A percentile compares a stretch with the other conserved stretches of the same genome.
Evolutionary conservation across 495 filamentous ascomycete genomes (phyloP).

Genomic region (Xeromyces bisporus): DNA sequence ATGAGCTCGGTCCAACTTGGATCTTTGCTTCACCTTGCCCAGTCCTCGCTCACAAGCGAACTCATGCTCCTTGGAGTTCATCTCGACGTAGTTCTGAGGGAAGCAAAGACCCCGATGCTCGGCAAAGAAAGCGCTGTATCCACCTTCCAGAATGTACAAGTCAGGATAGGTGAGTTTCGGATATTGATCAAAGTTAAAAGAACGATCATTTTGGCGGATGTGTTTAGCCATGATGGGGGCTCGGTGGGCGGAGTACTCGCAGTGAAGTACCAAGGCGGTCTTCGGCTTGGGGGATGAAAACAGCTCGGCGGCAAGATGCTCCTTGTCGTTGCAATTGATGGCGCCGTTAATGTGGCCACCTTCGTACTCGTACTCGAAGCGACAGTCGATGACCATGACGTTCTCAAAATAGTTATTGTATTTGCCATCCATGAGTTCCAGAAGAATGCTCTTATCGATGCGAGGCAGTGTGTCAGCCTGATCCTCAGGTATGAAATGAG

Average conservation of each 20-base stretch:
- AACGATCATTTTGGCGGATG: conserved; percentile 74
- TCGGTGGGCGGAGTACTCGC: conserved; percentile 94
- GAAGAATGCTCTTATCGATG: conserved; percentile 61
- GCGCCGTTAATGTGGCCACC: conserved; percentile 90
- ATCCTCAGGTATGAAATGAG: conserved; percentile 70
- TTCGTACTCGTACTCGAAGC: conserved; percentile 97
- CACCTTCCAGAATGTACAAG: conserved; percentile 90
- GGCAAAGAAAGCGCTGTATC: conserved; percentile 83
- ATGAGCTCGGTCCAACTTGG: conserved; percentile 71
- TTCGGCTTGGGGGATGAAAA: conserved; percentile 51
- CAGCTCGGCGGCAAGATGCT: conserved; percentile 58
- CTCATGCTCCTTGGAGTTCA: conserved; percentile 78
- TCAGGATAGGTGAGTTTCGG: conserved; percentile 84
- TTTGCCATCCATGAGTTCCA: conserved; percentile 74
- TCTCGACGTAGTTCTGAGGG: conserved; percentile 90
- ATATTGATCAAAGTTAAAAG: conserved; percentile 64
- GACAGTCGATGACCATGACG: conserved; percentile 79
- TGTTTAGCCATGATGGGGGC: conserved; percentile 80
- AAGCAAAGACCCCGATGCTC: conserved; percentile 63
- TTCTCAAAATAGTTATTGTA: conserved; percentile 58
- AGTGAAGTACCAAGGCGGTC: conserved; percentile 82
- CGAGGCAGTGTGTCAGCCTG: conserved; percentile 72
- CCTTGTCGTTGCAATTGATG: conserved; percentile 91
- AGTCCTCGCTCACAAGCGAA: conserved; percentile 86
- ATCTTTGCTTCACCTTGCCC: conserved; percentile 67